Base-by-base conservation (phyloP, 352 stramenopile genomes). In the Albugo candida region DNA sequence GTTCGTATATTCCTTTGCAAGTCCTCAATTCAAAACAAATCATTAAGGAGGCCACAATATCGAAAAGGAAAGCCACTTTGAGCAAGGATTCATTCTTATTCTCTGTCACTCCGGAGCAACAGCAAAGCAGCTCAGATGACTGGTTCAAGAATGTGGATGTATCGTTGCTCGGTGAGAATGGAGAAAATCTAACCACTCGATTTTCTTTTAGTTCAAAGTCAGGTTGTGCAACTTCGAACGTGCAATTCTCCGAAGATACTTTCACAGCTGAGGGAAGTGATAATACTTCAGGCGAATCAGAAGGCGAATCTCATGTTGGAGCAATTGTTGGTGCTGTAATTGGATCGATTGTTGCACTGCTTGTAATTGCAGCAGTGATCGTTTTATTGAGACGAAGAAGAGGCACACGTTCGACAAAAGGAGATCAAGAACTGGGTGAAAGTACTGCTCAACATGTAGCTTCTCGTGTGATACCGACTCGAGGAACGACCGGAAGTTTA, bases 11-110 rank as follows among this genome's bases (percentile, higher is more conserved):
- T 37, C 77, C 77, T 36, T 56, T 89, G 41, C 74, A 89, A 61
- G 78, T 87, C 38, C 83, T 67, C 58, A 86, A 87, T 62, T 68
- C 72, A 45, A 63, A 81, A 48, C 81, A 82, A 49, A 60, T 81
- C 14, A 81, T 89, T 18, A 54, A 62, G 13, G 60, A 43, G 31
- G 77, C 60, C 31, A 75, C 59, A 34, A 84, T 87, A 43, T 69
- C 77, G 45, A 58, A 60, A 37, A 54, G 76, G 2, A 55, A 56
- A 2, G 74, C 66, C 18, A 75, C 56, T 13, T 70, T 55, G 41
- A 69, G 59, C 34, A 65, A 64, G 8, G 61, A 78, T 31, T 69
- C 52, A 44, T 89, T 70, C 48, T 59, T 82, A 13, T 86, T 64
- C 48, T 77, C 64, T 5, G 61, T 63, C 36, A 86, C 65, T 46